These are phyloP conservation scores for Verticillium albo-atrum DNA, from an alignment of 2,329 filamentous ascomycete genomes.

Conservation along the genomic window DNA sequence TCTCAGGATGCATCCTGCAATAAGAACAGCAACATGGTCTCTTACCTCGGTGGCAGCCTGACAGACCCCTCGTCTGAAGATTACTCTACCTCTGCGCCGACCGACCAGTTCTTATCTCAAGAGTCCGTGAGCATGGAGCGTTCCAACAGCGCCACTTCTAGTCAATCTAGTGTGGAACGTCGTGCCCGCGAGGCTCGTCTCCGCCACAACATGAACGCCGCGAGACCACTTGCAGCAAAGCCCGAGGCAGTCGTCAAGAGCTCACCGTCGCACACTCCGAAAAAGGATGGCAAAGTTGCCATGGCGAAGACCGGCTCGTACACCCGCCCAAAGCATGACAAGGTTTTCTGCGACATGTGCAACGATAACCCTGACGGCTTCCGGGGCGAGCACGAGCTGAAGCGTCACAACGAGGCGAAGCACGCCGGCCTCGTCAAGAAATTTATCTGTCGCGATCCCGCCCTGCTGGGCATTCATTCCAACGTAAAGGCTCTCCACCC, in stretches of 20 bases:
- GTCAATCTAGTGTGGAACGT: conserved; percentile 34
- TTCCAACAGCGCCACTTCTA: conserved; percentile 41
- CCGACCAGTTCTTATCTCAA: conserved; percentile 20
- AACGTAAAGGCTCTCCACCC: conserved; percentile 54
- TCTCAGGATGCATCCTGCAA: conserved; percentile 13
- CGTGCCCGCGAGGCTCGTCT: conserved; percentile 44
- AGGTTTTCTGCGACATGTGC: conserved; percentile 68
- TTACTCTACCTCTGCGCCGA: conserved; percentile 22
- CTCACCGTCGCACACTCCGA: conserved; percentile 15
- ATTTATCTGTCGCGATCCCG: conserved; percentile 54
- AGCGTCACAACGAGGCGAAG: conserved; percentile 60
- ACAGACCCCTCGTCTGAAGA: conserved; percentile 18
- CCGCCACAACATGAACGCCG: conserved; percentile 39
- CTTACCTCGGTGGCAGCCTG: conserved; percentile 32
- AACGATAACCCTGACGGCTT: conserved; percentile 72
- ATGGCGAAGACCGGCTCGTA: conserved; percentile 38
- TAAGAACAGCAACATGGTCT: conserved; percentile 30
- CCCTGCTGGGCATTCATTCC: conserved; percentile 28
- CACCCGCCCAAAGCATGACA: conserved; percentile 63
- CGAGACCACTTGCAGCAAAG: conserved; percentile 40
- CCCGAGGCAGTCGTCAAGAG: conserved; percentile 25
- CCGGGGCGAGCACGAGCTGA: conserved; percentile 79
- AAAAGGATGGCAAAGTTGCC: conserved; percentile 38
- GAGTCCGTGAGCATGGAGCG: conserved; percentile 39
- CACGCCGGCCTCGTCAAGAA: conserved; percentile 56